These are phyloP conservation scores for slime mould (Dictyostelium discoideum) DNA, from an alignment of 78 protist genomes.

Conservation along the genomic window DNA sequence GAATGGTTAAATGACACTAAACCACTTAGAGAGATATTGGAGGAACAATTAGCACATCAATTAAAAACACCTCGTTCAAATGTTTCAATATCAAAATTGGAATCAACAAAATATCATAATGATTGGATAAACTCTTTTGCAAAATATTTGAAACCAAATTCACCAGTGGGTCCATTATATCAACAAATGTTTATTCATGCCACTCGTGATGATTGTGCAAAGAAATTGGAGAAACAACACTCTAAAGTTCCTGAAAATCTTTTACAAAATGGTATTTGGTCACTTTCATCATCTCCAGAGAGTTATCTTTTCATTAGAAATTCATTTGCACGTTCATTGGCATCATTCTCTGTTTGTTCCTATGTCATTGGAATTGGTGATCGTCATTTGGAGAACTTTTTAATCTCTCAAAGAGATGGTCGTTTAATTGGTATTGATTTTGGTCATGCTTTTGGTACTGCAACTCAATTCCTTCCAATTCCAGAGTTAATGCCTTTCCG, in stretches of 20 bases:
- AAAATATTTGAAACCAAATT: constrained; percentile 19
- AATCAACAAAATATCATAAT: constrained; percentile 65
- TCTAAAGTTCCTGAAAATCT: constrained; percentile 43
- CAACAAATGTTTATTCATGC: constrained; percentile 78
- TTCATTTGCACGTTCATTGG: constrained; percentile 85
- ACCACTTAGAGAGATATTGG: constrained; percentile 78
- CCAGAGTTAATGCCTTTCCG: constrained; percentile 98
- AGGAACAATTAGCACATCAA: constrained; percentile 72
- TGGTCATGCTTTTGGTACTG: constrained; percentile 98
- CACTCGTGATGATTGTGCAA: constrained; percentile 13
- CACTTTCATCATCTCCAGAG: constrained; percentile 75
- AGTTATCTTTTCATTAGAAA: constrained; percentile 75
- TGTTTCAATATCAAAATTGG: constrained; percentile 45
- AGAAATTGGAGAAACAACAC: constrained; percentile 45
- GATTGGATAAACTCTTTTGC: constrained; percentile 72
- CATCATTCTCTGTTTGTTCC: constrained; percentile 76
- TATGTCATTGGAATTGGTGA: constrained; percentile 97
- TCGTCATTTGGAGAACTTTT: constrained; percentile 94
- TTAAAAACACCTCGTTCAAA: constrained; percentile 25
- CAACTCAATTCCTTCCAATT: constrained; percentile 88
- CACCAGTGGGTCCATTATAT: constrained; percentile 57
- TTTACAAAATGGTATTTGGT: constrained; percentile 75
- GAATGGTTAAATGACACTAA: constrained; percentile 93
- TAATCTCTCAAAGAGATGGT: constrained; percentile 86
- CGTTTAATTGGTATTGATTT: constrained; percentile 96